Percentiles rank a stretch among this genome's conserved stretches.
Conservation (phyloP, 2,329 filamentous ascomycete species). For the Diaporthe amygdali region DNA sequence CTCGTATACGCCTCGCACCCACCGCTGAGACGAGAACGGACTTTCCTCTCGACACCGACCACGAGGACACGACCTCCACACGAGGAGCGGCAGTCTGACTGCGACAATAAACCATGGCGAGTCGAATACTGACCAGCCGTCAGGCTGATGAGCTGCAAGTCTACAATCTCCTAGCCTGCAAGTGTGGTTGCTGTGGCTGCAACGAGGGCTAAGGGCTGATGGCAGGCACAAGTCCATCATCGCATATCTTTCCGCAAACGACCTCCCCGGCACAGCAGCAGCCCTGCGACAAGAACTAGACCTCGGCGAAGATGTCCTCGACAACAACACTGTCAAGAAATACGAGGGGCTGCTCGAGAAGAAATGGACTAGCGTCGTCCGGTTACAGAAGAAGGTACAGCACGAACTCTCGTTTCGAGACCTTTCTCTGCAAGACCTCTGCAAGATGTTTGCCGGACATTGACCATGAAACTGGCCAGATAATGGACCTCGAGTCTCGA, state of each 20-base stretch:
- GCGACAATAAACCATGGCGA: constrained; percentile 56
- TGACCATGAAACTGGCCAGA: constrained; percentile 55
- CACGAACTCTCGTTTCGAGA: not conserved
- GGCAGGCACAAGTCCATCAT: constrained; percentile 90
- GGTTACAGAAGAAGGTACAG: constrained; percentile 88
- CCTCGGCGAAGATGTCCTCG: constrained; percentile 73
- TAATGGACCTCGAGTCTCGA: constrained; percentile 89
- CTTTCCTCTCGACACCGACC: not conserved
- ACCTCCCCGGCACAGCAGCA: constrained; percentile 71
- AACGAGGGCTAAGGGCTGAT: constrained; percentile 15
- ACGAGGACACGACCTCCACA: not conserved
- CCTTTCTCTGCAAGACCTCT: too few relatives aligned
- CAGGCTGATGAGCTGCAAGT: constrained; percentile 90
- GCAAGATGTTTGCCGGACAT: constrained; percentile 29
- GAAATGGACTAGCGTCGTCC: constrained; percentile 97
- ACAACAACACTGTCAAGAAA: constrained; percentile 85
- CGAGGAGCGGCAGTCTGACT: not conserved
- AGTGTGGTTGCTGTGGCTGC: constrained; percentile 22
- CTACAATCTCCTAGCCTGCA: constrained; percentile 17
- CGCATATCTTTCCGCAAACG: constrained; percentile 80
- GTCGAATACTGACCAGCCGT: constrained; percentile 74
- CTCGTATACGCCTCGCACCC: not conserved
- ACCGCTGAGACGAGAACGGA: too few relatives aligned
- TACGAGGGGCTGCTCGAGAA: constrained; percentile 95
- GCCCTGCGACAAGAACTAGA: constrained; percentile 79